Evolutionary conservation across 73 alveolate species (phyloP).

Genomic region (Effrenium voratum): DNA sequence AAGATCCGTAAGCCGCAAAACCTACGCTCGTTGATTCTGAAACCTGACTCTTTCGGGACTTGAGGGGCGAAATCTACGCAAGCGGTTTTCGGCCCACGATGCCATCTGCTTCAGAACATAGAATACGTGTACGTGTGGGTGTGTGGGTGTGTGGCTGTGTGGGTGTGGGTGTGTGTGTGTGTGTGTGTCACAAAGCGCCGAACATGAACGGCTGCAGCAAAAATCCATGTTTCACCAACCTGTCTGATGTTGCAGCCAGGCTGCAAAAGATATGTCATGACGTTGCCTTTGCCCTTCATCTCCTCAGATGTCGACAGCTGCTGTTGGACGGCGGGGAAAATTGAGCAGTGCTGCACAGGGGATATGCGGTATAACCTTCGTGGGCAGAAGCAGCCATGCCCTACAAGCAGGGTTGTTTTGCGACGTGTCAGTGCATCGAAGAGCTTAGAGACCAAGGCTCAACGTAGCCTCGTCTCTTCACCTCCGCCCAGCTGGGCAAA

Average conservation of each 20-base stretch:
- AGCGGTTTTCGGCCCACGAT: neutral
- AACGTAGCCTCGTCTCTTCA: slow-evolving; percentile 48
- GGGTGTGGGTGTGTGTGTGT: neutral
- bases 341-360: no score
- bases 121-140: neutral
- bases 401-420: no score
- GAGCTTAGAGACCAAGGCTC: no score
- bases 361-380: no score
- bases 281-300: slow-evolving; percentile 88
- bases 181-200: neutral
- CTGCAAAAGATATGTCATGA: slow-evolving; percentile 51
- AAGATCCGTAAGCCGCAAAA: no score
- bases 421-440: no score
- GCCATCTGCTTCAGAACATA: neutral
- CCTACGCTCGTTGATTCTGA: no score
- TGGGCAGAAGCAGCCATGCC: no score
- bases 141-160: neutral
- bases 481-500: slow-evolving; percentile 59
- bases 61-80: no score
- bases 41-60: no score
- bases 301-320: neutral
- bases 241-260: neutral
- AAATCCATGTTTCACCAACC: neutral
- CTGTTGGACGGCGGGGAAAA: no score
- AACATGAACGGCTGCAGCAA: neutral